phyloP scores from a whole-genome alignment of 257 asterid genomes.

The Lycium barbarum region DNA sequence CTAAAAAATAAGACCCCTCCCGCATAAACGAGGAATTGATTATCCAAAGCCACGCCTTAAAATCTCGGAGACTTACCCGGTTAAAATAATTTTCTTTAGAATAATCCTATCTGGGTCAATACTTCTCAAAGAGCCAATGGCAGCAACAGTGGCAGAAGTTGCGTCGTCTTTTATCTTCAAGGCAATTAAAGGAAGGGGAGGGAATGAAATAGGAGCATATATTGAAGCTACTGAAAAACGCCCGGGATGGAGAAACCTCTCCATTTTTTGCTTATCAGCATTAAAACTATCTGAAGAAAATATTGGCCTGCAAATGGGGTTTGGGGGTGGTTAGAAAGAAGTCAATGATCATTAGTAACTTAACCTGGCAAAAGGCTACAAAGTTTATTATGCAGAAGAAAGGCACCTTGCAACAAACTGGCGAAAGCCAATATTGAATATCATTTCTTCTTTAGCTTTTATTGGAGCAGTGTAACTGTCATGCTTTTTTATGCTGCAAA shows the following conservation, averaged over 20 bases:
- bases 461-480: constrained; percentile 83
- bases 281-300: constrained; percentile 79
- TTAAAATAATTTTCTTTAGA: constrained; percentile 86
- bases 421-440: constrained; percentile 95
- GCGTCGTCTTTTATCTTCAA: constrained; percentile 67
- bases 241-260: constrained; percentile 96
- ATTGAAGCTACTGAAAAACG: constrained; percentile 83
- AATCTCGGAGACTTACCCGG: constrained; percentile 65
- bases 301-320: constrained; percentile 69
- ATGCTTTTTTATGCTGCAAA: constrained; percentile 78
- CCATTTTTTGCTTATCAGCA: constrained; percentile 92
- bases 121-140: constrained; percentile 81
- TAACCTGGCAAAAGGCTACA: background rate
- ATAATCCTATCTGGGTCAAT: constrained; percentile 83
- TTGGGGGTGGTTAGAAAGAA: constrained; percentile 27
- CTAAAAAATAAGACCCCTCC: constrained; percentile 20
- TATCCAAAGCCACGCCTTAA: background rate
- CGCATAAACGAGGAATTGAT: constrained; percentile 13
- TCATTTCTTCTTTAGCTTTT: constrained; percentile 91
- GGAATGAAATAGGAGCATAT: constrained; percentile 85
- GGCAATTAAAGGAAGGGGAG: constrained; percentile 79
- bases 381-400: constrained; percentile 14
- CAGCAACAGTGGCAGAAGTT: constrained; percentile 71
- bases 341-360: constrained; percentile 16
- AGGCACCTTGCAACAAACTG: constrained; percentile 74